A percentile compares a stretch with the other conserved stretches of the same genome.
phyloP scores from a whole-genome alignment of 768 basidiomycete species.

The Chiua virens region DNA sequence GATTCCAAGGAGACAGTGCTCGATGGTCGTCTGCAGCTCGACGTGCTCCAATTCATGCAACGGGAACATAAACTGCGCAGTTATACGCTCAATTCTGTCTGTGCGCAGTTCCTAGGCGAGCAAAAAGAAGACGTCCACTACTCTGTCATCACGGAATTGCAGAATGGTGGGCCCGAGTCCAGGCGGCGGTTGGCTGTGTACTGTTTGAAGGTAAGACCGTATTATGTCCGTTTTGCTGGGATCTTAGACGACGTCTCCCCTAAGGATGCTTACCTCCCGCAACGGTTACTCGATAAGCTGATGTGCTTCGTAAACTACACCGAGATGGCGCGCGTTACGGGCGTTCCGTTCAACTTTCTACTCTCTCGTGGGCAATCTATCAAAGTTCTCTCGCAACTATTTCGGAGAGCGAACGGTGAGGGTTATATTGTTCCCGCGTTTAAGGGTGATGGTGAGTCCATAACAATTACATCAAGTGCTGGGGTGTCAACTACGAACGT shows the following conservation, averaged over 20 bases:
- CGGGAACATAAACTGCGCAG: conserved; percentile 96
- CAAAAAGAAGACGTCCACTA: conserved; percentile 99
- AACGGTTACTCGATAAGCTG: conserved; percentile 92
- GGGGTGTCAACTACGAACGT: neutral
- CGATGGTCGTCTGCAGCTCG: conserved; percentile 92
- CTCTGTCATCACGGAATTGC: conserved; percentile 96
- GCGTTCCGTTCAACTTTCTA: conserved; percentile 98
- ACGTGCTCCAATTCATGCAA: conserved; percentile 97
- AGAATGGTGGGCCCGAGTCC: conserved; percentile 95
- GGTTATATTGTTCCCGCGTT: conserved; percentile 86
- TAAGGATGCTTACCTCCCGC: conserved; percentile 97
- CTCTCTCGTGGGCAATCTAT: conserved; percentile 95
- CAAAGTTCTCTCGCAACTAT: conserved; percentile 96
- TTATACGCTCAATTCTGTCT: conserved; percentile 97
- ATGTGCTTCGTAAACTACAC: conserved; percentile 99
- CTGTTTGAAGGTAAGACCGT: conserved; percentile 78
- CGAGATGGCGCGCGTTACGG: conserved; percentile 99
- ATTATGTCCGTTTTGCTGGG: neutral
- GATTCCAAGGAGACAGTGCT: conserved; percentile 92
- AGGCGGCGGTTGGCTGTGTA: conserved; percentile 92
- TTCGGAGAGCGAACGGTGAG: conserved; percentile 87
- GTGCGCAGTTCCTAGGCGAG: conserved; percentile 95
- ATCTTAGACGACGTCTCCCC: conserved; percentile 1
- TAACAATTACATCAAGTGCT: neutral
- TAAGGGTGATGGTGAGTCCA: conserved; percentile 73